Conservation (phyloP, 805 yeast genomes). For the Deakozyma indianensis region DNA sequence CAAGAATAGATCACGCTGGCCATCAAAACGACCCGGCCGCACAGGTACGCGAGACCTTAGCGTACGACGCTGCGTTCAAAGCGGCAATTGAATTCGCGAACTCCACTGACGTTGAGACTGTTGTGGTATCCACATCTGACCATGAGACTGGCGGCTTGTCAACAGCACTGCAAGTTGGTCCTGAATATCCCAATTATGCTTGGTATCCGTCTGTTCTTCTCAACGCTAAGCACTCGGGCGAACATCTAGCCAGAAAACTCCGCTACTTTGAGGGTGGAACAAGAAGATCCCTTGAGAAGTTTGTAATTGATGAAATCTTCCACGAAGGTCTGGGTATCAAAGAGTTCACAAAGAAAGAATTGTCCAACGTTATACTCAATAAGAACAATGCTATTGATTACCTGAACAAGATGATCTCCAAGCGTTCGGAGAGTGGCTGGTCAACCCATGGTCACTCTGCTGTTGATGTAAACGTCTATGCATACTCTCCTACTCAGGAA, state of each 20-base stretch:
- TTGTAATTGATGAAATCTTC: constrained; percentile 39
- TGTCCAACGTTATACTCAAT: constrained; percentile 27
- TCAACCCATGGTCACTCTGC: constrained; percentile 94
- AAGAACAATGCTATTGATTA: constrained; percentile 27
- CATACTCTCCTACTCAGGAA: constrained; percentile 38
- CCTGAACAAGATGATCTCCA: constrained; percentile 57
- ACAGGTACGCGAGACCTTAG: constrained; percentile 81
- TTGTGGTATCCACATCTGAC: constrained; percentile 72
- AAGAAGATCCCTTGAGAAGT: constrained; percentile 24
- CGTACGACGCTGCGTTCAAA: constrained; percentile 68
- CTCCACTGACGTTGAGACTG: constrained; percentile 56
- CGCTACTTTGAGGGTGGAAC: constrained; percentile 19
- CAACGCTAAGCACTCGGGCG: constrained; percentile 66
- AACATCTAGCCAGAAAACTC: constrained; percentile 40
- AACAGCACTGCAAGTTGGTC: constrained; percentile 63
- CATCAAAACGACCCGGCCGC: constrained; percentile 91
- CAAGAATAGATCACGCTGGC: constrained; percentile 91
- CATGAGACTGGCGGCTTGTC: constrained; percentile 95
- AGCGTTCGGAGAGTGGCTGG: constrained; percentile 91
- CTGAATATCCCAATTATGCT: constrained; percentile 64
- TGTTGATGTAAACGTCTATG: constrained; percentile 88
- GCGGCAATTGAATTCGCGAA: constrained; percentile 63
- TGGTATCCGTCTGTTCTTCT: constrained; percentile 75
- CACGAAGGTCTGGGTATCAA: constrained; percentile 52
- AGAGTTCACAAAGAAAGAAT: constrained; percentile 43